These are phyloP conservation scores for Pythium pyrilobum DNA, from an alignment of 352 stramenopile species.

Conservation along the genomic window DNA sequence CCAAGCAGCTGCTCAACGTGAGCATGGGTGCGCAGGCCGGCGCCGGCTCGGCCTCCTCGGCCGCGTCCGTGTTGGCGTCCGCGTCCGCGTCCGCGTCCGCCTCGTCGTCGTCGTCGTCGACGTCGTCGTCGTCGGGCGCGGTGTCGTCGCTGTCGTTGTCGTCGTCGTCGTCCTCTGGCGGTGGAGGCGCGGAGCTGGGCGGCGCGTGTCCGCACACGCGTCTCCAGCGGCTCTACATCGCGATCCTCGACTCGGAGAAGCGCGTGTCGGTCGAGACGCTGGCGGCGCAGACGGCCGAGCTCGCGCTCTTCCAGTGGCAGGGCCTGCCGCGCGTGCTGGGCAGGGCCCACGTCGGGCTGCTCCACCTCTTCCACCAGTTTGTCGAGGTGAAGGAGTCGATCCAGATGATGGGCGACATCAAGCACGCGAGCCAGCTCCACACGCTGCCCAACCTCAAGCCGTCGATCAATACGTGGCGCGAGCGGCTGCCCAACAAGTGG, in stretches of 20 bases:
- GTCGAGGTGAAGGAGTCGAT: slow-evolving; percentile 91
- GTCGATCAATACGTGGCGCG: slow-evolving; percentile 90
- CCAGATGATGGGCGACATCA: slow-evolving; percentile 89
- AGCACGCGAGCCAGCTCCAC: slow-evolving; percentile 71
- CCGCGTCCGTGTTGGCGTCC: too few relatives aligned
- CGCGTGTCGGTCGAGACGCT: slow-evolving; percentile 59
- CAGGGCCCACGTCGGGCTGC: slow-evolving; percentile 70
- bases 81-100: too few relatives aligned
- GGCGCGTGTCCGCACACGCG: slow-evolving; percentile 65
- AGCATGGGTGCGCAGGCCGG: slow-evolving; percentile 10
- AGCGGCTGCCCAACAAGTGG: slow-evolving; percentile 92
- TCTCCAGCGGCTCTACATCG: slow-evolving; percentile 85
- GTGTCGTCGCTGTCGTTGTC: too few relatives aligned
- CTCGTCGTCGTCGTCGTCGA: background rate
- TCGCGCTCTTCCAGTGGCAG: slow-evolving; percentile 88
- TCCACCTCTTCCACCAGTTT: slow-evolving; percentile 90
- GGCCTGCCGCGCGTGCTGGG: slow-evolving; percentile 76
- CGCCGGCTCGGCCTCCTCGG: background rate
- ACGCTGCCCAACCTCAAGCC: slow-evolving; percentile 89
- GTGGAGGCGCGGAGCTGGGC: background rate
- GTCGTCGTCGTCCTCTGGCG: slow-evolving; percentile 13
- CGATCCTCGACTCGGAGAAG: slow-evolving; percentile 83
- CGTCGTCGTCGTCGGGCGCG: too few relatives aligned
- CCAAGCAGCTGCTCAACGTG: slow-evolving; percentile 66
- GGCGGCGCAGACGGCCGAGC: slow-evolving; percentile 63